These are phyloP conservation scores for Collybia sp. DNA, from an alignment of 768 basidiomycete genomes.

Conservation along the genomic window DNA sequence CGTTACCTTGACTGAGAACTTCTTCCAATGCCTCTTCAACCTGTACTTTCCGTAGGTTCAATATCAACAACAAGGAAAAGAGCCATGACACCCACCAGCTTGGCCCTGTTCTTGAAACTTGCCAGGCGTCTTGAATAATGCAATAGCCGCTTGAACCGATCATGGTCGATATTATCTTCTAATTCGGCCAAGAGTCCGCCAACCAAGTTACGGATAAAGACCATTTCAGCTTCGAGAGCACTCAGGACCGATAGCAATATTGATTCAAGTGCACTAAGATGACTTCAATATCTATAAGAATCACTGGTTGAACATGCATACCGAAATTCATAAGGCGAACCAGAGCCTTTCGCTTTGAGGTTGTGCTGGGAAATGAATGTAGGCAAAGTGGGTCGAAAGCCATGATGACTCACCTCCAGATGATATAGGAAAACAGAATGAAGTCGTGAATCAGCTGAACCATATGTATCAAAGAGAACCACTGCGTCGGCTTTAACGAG, in stretches of 20 bases:
- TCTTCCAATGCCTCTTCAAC: conserved; percentile 91
- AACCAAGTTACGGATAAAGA: conserved; percentile 87
- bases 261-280: conserved; percentile 83
- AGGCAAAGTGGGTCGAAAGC: conserved; percentile 3
- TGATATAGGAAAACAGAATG: conserved; percentile 89
- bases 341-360: conserved; percentile 63
- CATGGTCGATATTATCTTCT: conserved; percentile 93
- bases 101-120: conserved; percentile 88
- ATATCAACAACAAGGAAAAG: neutral
- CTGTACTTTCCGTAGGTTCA: conserved; percentile 29
- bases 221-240: conserved; percentile 95
- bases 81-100: conserved; percentile 46
- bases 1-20: conserved; percentile 78
- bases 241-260: conserved; percentile 87
- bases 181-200: conserved; percentile 88
- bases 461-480: conserved; percentile 88
- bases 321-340: conserved; percentile 88
- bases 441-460: conserved; percentile 79
- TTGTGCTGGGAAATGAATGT: conserved; percentile 56
- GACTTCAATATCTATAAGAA: conserved; percentile 10
- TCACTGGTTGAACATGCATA: conserved; percentile 19
- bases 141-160: conserved; percentile 86
- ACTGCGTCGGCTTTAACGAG: conserved; percentile 92
- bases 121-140: conserved; percentile 89
- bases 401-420: conserved; percentile 53